A percentile compares a stretch with the other conserved stretches of the same genome.
phyloP scores from a whole-genome alignment of 306 rosid species.

The Quercus suber region DNA sequence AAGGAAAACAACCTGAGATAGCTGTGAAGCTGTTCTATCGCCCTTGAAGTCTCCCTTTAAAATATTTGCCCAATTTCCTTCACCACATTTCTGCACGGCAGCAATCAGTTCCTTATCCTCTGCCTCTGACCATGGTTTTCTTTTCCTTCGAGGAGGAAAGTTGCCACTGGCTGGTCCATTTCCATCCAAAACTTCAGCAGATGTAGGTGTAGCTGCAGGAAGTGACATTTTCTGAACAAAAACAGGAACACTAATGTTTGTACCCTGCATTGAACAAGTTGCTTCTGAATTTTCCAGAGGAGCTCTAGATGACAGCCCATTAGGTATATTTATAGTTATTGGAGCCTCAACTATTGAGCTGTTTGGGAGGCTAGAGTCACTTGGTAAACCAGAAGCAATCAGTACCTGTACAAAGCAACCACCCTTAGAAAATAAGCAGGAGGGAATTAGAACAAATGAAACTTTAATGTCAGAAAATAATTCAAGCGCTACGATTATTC shows the following conservation, averaged over 20 bases:
- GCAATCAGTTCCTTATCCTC: conserved; percentile 77
- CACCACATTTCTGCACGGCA: conserved; percentile 76
- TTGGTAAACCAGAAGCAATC: conserved; percentile 61
- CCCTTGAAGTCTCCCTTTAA: conserved; percentile 64
- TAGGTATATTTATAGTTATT: conserved; percentile 61
- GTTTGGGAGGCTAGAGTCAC: conserved; percentile 49
- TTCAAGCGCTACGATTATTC: conserved; percentile 2
- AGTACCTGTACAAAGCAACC: conserved; percentile 58
- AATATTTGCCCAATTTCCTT: conserved; percentile 92
- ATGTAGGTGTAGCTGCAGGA: conserved; percentile 37
- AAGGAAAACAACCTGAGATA: conserved; percentile 70
- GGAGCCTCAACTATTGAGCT: conserved; percentile 87
- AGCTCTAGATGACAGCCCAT: conserved; percentile 40
- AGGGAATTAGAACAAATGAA: conserved; percentile 16
- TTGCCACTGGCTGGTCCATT: conserved; percentile 42
- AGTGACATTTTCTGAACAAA: conserved; percentile 69
- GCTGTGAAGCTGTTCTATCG: conserved; percentile 68
- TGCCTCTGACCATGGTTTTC: conserved; percentile 87
- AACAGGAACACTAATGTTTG: conserved; percentile 62
- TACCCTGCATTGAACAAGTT: conserved; percentile 46
- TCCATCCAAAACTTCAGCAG: conserved; percentile 52
- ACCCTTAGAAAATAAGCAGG: background rate
- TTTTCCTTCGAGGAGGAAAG: conserved; percentile 53
- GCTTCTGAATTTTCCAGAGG: conserved; percentile 39
- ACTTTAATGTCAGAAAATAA: background rate